These are phyloP conservation scores for Nothophytophthora sp. DNA, from an alignment of 352 stramenopile species.

Conservation along the genomic window DNA sequence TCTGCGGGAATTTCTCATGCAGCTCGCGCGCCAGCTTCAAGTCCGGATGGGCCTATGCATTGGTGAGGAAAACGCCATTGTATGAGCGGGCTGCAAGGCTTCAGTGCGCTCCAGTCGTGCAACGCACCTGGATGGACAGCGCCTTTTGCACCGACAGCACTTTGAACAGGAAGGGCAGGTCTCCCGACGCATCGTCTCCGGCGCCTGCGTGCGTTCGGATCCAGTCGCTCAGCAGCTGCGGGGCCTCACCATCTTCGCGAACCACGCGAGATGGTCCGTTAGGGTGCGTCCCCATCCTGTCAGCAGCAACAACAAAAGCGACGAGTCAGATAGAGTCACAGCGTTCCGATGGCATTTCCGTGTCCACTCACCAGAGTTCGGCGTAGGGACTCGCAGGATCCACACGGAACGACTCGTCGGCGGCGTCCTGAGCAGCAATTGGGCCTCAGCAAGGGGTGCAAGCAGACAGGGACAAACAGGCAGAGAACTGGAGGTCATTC, in stretches of 20 bases:
- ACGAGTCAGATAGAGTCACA: constrained; percentile 4
- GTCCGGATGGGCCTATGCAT: constrained; percentile 75
- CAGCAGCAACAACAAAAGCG: constrained; percentile 4
- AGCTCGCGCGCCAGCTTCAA: constrained; percentile 76
- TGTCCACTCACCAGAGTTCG: constrained; percentile 79
- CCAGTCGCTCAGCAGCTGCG: constrained; percentile 68
- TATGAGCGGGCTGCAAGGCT: too few relatives aligned
- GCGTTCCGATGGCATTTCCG: neutral
- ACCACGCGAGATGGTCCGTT: constrained; percentile 90
- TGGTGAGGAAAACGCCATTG: neutral
- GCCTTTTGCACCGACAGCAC: constrained; percentile 97
- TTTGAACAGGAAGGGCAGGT: constrained; percentile 99
- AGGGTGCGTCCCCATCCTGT: constrained; percentile 94
- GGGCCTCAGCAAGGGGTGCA: neutral
- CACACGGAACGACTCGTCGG: constrained; percentile 46
- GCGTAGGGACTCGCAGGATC: constrained; percentile 66
- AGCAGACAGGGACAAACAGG: neutral
- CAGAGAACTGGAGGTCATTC: neutral
- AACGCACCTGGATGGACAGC: constrained; percentile 95
- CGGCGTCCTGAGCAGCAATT: constrained; percentile 35
- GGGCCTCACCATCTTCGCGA: constrained; percentile 33
- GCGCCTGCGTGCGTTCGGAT: constrained; percentile 38
- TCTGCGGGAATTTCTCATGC: constrained; percentile 84
- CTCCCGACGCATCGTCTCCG: constrained; percentile 40
- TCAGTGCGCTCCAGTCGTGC: too few relatives aligned